Conservation (phyloP, 768 basidiomycete species). For the Lentinula aciculospora region DNA sequence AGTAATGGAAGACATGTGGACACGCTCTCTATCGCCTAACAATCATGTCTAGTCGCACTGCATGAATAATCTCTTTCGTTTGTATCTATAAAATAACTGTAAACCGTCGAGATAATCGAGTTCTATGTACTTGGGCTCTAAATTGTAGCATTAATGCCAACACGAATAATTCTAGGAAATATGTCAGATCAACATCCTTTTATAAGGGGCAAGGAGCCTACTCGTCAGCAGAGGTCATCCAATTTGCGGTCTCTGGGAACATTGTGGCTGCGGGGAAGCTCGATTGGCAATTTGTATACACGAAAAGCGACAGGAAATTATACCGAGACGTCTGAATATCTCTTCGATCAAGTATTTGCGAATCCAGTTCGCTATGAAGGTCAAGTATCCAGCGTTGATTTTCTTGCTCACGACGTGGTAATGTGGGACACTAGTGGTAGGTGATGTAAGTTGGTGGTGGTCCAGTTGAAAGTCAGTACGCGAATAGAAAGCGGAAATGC, state of each 20-base stretch:
- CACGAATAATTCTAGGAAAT: conserved; percentile 42
- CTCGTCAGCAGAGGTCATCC: conserved; percentile 55
- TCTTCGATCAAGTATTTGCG: conserved; percentile 52
- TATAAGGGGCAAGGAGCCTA: conserved; percentile 17
- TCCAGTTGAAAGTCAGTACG: no score
- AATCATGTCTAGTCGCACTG: no score
- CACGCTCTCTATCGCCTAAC: no score
- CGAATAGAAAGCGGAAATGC: no score
- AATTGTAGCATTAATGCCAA: conserved; percentile 51
- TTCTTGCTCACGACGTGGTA: conserved; percentile 46
- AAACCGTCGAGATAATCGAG: no score
- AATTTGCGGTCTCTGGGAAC: conserved; percentile 60
- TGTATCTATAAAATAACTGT: no score
- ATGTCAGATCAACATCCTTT: background rate
- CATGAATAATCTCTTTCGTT: no score
- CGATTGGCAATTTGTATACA: background rate
- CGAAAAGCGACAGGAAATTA: conserved; percentile 9
- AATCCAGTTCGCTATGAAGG: conserved; percentile 32
- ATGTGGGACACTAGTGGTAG: conserved; percentile 48
- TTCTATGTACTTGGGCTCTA: conserved; percentile 14
- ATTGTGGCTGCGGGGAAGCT: conserved; percentile 34
- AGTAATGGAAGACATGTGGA: background rate
- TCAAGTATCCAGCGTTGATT: conserved; percentile 24
- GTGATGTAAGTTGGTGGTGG: no score
- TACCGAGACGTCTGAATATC: conserved; percentile 55